Evolutionary conservation across 1,139 yeast species (phyloP).

Genomic region (Taiozyma sp.): DNA sequence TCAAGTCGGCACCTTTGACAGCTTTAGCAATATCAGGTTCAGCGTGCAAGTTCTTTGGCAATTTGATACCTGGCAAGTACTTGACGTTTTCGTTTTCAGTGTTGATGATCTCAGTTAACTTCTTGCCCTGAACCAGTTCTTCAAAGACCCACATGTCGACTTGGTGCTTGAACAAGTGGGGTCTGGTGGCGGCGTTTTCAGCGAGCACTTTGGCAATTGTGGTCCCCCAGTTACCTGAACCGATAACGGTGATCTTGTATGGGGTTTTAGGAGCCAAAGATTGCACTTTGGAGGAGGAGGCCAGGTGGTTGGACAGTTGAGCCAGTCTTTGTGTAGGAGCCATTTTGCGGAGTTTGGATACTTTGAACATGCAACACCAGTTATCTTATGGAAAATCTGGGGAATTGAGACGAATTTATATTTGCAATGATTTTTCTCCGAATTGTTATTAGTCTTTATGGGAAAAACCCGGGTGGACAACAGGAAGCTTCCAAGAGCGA

Average conservation of each 20-base stretch:
- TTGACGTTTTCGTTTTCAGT: conserved; percentile 77
- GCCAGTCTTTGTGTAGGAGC: conserved; percentile 19
- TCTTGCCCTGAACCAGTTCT: conserved; percentile 60
- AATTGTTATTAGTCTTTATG: not conserved
- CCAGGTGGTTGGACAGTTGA: conserved; percentile 16
- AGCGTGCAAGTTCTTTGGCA: conserved; percentile 72
- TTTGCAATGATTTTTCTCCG: not conserved
- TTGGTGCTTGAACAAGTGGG: conserved; percentile 52
- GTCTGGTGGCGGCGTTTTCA: conserved; percentile 65
- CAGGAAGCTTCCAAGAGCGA: not conserved
- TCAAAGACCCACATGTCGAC: conserved; percentile 92
- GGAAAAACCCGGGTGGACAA: not conserved
- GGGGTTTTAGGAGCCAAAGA: conserved; percentile 31
- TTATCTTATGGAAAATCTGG: not conserved
- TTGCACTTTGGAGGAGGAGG: conserved; percentile 10
- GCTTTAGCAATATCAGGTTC: conserved; percentile 71
- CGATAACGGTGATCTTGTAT: conserved; percentile 54
- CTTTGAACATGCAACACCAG: not conserved
- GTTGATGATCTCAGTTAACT: conserved; percentile 78
- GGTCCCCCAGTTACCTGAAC: conserved; percentile 83
- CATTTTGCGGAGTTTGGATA: conserved; percentile 1
- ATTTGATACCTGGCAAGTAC: conserved; percentile 67
- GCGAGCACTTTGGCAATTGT: conserved; percentile 86
- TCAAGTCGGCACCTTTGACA: conserved; percentile 65
- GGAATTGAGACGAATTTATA: not conserved